Conservation (phyloP, 2,329 filamentous ascomycete species). For the Fusarium torulosum region DNA sequence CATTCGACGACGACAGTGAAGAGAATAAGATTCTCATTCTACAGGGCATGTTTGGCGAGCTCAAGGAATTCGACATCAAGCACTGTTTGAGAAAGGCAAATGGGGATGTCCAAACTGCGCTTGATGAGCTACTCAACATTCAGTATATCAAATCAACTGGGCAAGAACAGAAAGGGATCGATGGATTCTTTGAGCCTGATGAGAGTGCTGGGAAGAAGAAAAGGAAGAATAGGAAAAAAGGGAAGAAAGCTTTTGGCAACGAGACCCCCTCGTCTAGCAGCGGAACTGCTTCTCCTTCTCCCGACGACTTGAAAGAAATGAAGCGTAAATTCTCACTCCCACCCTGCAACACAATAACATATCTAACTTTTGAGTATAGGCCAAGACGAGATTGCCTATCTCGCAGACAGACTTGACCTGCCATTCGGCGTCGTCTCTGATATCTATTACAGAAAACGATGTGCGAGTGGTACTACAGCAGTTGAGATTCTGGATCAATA, state of each 20-base stretch:
- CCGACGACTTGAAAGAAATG: slow-evolving; percentile 45
- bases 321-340: slow-evolving; percentile 46
- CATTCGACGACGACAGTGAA: slow-evolving; percentile 59
- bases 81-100: slow-evolving; percentile 75
- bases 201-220: slow-evolving; percentile 58
- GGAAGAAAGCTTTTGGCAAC: slow-evolving; percentile 36
- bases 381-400: slow-evolving; percentile 58
- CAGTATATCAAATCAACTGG: slow-evolving; percentile 79
- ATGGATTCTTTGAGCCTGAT: slow-evolving; percentile 78
- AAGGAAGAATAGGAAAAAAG: slow-evolving; percentile 53
- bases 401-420: slow-evolving; percentile 60
- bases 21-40: slow-evolving; percentile 75
- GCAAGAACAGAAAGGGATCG: slow-evolving; percentile 78
- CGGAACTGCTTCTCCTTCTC: slow-evolving; percentile 26
- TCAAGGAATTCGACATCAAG: slow-evolving; percentile 74
- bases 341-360: neutral
- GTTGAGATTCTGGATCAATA: slow-evolving; percentile 60
- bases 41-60: slow-evolving; percentile 76
- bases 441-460: slow-evolving; percentile 56
- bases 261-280: slow-evolving; percentile 34
- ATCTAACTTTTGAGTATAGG: slow-evolving; percentile 39
- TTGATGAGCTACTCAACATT: slow-evolving; percentile 85
- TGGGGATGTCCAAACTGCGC: slow-evolving; percentile 75
- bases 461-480: slow-evolving; percentile 57
- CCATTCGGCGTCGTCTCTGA: slow-evolving; percentile 56